Evolutionary conservation across 106 monocot genomes (phyloP), one percentile per base, ranked within the genome.

Genomic region (Hemerocallis citrina): DNA sequence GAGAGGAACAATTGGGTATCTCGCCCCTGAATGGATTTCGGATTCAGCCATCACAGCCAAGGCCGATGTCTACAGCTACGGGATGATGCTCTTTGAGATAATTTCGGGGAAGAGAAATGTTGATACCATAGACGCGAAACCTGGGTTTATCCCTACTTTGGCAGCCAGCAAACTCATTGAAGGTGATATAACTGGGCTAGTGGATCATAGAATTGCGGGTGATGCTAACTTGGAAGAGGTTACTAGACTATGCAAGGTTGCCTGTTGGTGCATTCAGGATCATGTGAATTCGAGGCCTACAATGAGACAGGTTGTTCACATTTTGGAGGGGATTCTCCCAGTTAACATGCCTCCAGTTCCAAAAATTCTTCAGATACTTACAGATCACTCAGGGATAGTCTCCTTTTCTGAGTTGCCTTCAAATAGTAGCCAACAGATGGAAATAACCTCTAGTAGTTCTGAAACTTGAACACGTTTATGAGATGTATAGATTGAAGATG

Each of bases 1-100:
- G 70, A 65, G 76, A 59, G 76, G 76, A 42, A 70, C 65, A 6
- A 34, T 42, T 20, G 74, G 74, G 6, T 75, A 75, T 52, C 76
- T 77, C 47, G 76, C 76, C 0, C 76, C 76, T 3, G 76, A 77
- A 47, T 77, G 76, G 77, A 70, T 77, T 14, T 49, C 64, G 4
- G 77, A 66, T 3, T 5, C 66, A n/a, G 23, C 70, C 11, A 71
- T 77, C 59, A 71, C 59, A 0, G 24, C 65, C 17, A 77, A 77
- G 35, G 77, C 60, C 11, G 71, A 71, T 61, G 77, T 77, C 23
- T 77, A 71, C 8, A 77, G 77, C 58, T 77, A 61, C 30, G 77
- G 71, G 12, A 65, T 72, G 65, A 62, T 72, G 71, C 71, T 72
- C 11, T 62, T 72, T 16, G 77, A 77, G 45, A 71, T 77, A 1